Conservation (phyloP, 345 rosid genomes). For the Gossypium thurberi region DNA sequence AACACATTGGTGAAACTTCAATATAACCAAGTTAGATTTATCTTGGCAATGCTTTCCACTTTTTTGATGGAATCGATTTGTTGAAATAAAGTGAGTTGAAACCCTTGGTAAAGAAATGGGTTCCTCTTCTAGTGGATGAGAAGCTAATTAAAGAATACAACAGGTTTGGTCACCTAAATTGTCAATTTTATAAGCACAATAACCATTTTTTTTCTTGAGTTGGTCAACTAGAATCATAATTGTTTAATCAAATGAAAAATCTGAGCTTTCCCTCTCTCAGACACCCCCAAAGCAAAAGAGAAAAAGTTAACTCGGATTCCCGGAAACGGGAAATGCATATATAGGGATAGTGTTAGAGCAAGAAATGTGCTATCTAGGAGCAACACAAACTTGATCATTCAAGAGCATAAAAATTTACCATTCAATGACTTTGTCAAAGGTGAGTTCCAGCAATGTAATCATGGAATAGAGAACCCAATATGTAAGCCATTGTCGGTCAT, state of each 20-base stretch:
- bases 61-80: not conserved
- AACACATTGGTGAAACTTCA: not conserved
- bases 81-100: not conserved
- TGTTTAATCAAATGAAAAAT: not conserved
- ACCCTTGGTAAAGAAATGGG: not conserved
- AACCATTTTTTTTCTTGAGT: not conserved
- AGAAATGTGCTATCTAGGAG: not conserved
- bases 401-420: slow-evolving; percentile 41
- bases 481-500: slow-evolving; percentile 93
- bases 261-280: not conserved
- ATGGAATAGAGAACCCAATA: slow-evolving; percentile 92
- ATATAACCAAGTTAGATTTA: not conserved
- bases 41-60: not conserved
- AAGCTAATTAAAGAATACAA: not conserved
- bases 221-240: not conserved
- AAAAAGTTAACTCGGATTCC: not conserved
- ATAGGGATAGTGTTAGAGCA: not conserved
- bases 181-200: not conserved
- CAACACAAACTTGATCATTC: not conserved
- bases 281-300: not conserved
- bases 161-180: not conserved
- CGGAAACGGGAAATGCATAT: not conserved
- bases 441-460: slow-evolving; percentile 75
- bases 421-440: slow-evolving; percentile 58
- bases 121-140: not conserved